Base-by-base conservation (phyloP, 2,329 filamentous ascomycete genomes). In the Orbilia javanica region DNA sequence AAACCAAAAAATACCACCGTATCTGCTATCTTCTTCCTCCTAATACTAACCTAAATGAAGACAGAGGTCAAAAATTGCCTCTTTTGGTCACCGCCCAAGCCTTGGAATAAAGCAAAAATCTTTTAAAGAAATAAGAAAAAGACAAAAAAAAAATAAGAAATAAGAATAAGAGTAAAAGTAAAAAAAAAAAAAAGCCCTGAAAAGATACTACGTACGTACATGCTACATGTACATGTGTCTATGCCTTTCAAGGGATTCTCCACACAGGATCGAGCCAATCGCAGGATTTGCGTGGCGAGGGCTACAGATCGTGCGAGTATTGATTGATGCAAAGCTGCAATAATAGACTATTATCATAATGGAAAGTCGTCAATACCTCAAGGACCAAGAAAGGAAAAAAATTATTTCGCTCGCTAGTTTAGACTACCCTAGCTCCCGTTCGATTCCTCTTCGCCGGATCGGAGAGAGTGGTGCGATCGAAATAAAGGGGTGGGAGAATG, bases 51-150 rank as follows among this genome's bases (percentile, higher is more conserved):
- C 31, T 42, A 11, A 42, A 60, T 60, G 4, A 60, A 60, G 55
- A 22, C 31, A 60, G 55, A 60, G 55, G 55, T 60, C 34, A n/a
- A 29, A 60, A 42, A 60, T 4, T 60, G 20, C 55, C 34, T 15
- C 11, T 60, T 60, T 60, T 60, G 55, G 55, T 60, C 55, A 60
- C 55, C 55, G 55, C 55, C 42, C 34, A 42, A 60, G 55, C 34
- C 52, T 20, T 27, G 25, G 42, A 11, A 22, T 11, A 39, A 60
- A 60, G 53, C 29, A 60, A 60, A 60, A 60, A 60, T n/a, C n/a
- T n/a, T n/a, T n/a, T n/a, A n/a, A n/a, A n/a, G n/a, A n/a, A n/a
- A n/a, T n/a, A 36, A 10, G 10, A 36, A 36, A 36, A 36, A 10
- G 13, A 36, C 4, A 4, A 48, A 11, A 60, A 39, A 60, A 48